Base-by-base conservation (phyloP, 768 basidiomycete genomes). In the Tulasnella sp. region DNA sequence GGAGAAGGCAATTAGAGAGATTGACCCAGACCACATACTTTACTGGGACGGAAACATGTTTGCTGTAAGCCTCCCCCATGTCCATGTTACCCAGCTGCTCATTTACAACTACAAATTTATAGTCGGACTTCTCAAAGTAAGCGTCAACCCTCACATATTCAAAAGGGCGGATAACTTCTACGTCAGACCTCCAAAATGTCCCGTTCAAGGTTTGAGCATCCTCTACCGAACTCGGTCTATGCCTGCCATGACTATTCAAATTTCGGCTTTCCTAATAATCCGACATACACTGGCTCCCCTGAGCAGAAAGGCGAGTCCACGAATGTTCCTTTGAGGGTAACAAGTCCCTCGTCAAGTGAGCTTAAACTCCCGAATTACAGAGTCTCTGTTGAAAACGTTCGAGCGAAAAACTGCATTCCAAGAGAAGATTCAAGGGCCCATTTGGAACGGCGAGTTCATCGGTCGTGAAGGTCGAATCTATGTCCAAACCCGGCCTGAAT, bases 41-140 rank as follows among this genome's bases (percentile, higher is more conserved):
- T 91, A 85, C 76, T 78, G 85, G 68, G 89, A 90, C 69, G 85
- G 84, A 17, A 92, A 88, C 74, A 90, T 87, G 45, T 91, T 83
- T 67, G 87, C 86, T 11, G 59, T 11, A 65, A 65, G 59, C 42
- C 29, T 43, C 5, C 15, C 5, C 15, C 17, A 19, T 21, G 21
- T 41, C 7, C 22, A 25, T 3, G 25, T 70, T 70, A 62, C 66
- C 68, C 34, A 63, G 58, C 9, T 60, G 61, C 41, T 71, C 69
- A 53, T 46, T 24, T n/a, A n/a, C n/a, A n/a, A 7, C 46, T 21
- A 22, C 19, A n/a, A n/a, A n/a, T 31, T 19, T 0, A 11, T 29
- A 59, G 3, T 79, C 80, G 2, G 85, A 87, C 67, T 86, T 87
- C 69, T 82, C 82, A 4, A 78, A 79, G 68, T 87, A 29, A 30